Evolutionary conservation across 139 green algal species (phyloP), one percentile per base, ranked within the genome.

Genomic region (Edaphochlamys debaryana): DNA sequence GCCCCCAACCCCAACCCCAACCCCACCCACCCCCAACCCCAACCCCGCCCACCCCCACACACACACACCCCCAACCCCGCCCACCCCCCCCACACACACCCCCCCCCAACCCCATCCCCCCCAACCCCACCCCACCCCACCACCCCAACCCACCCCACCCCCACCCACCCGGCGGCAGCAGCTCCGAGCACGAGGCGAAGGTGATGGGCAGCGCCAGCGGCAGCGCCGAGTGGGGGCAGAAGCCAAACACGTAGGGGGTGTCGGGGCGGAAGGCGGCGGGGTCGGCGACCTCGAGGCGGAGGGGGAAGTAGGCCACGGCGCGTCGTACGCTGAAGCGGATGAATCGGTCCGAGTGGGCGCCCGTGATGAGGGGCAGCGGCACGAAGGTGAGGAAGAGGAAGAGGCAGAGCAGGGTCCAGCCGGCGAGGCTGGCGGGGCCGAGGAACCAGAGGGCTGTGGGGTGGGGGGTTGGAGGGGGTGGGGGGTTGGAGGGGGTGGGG

Each of bases 151-250:
- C n/a, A n/a, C n/a, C n/a, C n/a, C n/a, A n/a, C n/a, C n/a, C n/a
- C n/a, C n/a, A n/a, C n/a, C n/a, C n/a, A n/a, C n/a, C n/a, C n/a
- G n/a, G n/a, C n/a, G 80, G 80, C 69, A 86, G 41, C 56, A 80
- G 32, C 23, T 41, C 70, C 2, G 70, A 80, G 41, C 25, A 56
- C 34, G 69, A 68, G 41, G 58, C 69, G 38, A 86, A 86, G 45
- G 38, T 48, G 20, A 71, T 27, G 34, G 80, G 80, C 30, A 86
- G 71, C 29, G 68, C 81, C 6, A 87, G 29, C 40, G 81, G 81
- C 48, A 87, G 71, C 11, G 81, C 81, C 41, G 60, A 72, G 60
- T 81, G 75, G 30, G 75, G 75, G 32, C 60, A 71, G 75, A 81
- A 81, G 40, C 75, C 75, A 5, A 71, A 72, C 0, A 81, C 15